A percentile compares a stretch with the other conserved stretches of the same genome.
Conservation (phyloP, 2,329 filamentous ascomycete species). For the Allantophomopsis cytisporea region DNA sequence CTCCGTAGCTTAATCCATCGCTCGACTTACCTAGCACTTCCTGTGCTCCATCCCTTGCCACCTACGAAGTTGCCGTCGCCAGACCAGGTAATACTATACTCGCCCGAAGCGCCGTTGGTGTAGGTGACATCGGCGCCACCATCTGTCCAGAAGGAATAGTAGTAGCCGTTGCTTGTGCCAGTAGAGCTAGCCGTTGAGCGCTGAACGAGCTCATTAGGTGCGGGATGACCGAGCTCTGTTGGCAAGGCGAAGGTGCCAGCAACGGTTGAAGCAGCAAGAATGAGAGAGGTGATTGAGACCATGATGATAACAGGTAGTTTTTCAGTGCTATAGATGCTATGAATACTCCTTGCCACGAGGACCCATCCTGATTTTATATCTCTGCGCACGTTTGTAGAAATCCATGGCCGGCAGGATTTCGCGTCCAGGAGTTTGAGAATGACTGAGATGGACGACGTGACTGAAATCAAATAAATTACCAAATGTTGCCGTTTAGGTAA, state of each 20-base stretch:
- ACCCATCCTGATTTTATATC: too few relatives aligned
- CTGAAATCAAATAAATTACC: too few relatives aligned
- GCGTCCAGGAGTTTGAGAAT: too few relatives aligned
- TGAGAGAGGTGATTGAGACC: conserved; percentile 24
- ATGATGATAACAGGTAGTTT: conserved; percentile 14
- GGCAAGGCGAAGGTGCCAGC: conserved; percentile 4
- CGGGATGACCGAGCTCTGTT: not conserved
- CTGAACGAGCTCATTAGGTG: not conserved
- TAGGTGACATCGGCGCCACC: conserved; percentile 32
- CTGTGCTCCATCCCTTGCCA: conserved; percentile 31
- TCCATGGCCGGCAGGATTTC: too few relatives aligned
- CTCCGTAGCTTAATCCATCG: too few relatives aligned
- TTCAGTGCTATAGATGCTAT: too few relatives aligned
- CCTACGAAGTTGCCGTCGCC: conserved; percentile 29
- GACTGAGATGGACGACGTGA: too few relatives aligned
- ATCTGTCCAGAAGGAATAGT: conserved; percentile 45
- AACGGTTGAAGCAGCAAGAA: conserved; percentile 21
- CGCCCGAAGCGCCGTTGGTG: conserved; percentile 35
- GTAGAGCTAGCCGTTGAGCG: conserved; percentile 27
- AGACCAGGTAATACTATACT: conserved; percentile 33
- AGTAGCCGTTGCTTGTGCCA: conserved; percentile 40
- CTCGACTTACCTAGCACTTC: conserved; percentile 15
- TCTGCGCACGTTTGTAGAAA: too few relatives aligned
- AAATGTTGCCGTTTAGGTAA: too few relatives aligned
- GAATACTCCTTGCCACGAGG: too few relatives aligned